Evolutionary conservation across 805 yeast species (phyloP).

Genomic region (Teunomyces aglyptinius): DNA sequence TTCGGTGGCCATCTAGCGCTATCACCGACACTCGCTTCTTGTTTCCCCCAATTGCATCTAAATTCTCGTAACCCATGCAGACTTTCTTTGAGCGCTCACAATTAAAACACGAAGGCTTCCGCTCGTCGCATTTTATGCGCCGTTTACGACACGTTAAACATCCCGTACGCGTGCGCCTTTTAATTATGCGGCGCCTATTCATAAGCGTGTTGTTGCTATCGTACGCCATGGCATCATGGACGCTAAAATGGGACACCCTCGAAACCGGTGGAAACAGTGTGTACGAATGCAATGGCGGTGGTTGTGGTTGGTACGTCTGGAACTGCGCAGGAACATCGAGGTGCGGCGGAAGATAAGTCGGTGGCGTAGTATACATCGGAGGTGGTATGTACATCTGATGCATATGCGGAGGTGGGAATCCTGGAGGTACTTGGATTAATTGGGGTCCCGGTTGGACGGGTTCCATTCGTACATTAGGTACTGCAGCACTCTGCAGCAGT

Average conservation of each 20-base stretch:
- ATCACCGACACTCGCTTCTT: constrained; percentile 3
- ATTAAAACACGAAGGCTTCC: constrained; percentile 65
- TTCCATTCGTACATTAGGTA: background rate
- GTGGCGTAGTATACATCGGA: background rate
- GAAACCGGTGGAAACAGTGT: constrained; percentile 1
- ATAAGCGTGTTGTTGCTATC: constrained; percentile 31
- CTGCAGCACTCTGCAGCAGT: background rate
- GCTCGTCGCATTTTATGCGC: constrained; percentile 61
- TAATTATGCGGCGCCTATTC: constrained; percentile 44
- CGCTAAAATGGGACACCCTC: background rate
- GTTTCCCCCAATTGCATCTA: constrained; percentile 5
- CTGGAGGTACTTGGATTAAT: background rate
- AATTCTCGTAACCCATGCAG: constrained; percentile 62
- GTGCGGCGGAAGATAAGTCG: background rate
- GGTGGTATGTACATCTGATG: background rate
- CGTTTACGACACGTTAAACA: constrained; percentile 72
- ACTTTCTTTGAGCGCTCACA: constrained; percentile 63
- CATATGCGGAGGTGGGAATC: constrained; percentile 3
- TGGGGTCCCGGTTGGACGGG: background rate
- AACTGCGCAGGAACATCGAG: background rate
- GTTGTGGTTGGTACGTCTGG: background rate
- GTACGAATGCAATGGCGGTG: background rate
- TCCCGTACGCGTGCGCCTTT: constrained; percentile 70
- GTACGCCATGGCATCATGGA: constrained; percentile 4
- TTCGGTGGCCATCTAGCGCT: constrained; percentile 3